These are phyloP conservation scores for Metschnikowia arizonensis DNA, from an alignment of 805 yeast genomes.

Conservation along the genomic window DNA sequence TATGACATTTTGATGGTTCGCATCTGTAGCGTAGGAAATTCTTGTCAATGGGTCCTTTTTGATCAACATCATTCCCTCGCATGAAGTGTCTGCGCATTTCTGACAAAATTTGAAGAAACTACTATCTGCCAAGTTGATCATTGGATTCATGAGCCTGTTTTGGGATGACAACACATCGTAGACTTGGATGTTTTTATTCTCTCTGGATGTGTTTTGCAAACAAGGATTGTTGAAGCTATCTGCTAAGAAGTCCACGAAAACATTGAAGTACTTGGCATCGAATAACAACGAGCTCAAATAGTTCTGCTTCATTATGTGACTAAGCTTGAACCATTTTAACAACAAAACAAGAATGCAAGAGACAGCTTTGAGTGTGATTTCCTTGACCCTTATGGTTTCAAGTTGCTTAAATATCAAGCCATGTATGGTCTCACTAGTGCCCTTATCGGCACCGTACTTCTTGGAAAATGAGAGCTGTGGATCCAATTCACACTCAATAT, in stretches of 20 bases:
- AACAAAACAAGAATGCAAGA: constrained; percentile 51
- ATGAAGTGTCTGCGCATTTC: constrained; percentile 2
- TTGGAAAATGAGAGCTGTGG: constrained; percentile 28
- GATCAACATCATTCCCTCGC: constrained; percentile 23
- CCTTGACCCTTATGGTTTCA: constrained; percentile 59
- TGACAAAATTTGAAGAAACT: constrained; percentile 39
- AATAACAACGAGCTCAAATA: constrained; percentile 66
- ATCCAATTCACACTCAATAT: constrained; percentile 35
- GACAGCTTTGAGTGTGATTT: constrained; percentile 55
- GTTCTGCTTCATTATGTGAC: constrained; percentile 76
- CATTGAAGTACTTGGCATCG: constrained; percentile 58
- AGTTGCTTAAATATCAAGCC: constrained; percentile 37
- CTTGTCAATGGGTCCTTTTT: constrained; percentile 28
- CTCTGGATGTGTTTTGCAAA: constrained; percentile 22
- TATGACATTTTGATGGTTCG: constrained; percentile 25
- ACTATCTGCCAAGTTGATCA: constrained; percentile 27
- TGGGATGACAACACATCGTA: constrained; percentile 34
- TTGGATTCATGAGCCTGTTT: constrained; percentile 39
- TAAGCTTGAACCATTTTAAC: constrained; percentile 72
- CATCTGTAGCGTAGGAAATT: constrained; percentile 26
- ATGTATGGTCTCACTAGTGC: constrained; percentile 8
- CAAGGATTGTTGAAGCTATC: constrained; percentile 34
- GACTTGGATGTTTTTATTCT: constrained; percentile 20
- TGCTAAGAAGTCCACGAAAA: constrained; percentile 31
- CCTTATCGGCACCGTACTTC: constrained; percentile 11